Conservation (phyloP, 192 early-diverging fungal species). For the Coemansia umbellata region DNA sequence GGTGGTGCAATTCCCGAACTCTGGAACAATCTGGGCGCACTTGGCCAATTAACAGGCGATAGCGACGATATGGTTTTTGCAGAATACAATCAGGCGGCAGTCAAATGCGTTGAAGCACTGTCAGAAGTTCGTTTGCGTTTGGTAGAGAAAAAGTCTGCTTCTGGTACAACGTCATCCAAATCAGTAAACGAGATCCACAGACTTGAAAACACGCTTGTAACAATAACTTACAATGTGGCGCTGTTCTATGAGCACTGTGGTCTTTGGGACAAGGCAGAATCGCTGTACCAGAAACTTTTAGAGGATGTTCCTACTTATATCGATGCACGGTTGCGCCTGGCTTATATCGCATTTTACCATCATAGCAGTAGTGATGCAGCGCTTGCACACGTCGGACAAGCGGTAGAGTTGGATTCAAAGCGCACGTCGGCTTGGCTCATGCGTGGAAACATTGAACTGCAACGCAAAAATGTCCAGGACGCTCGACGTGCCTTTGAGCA, state of each 20-base stretch:
- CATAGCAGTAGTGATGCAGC: conserved; percentile 56
- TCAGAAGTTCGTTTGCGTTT: conserved; percentile 2
- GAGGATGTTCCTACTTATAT: conserved; percentile 64
- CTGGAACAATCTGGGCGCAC: conserved; percentile 84
- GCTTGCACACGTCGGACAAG: conserved; percentile 58
- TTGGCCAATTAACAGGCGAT: conserved; percentile 62
- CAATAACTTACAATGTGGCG: conserved; percentile 73
- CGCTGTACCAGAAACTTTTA: conserved; percentile 63
- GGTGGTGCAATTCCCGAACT: conserved; percentile 57
- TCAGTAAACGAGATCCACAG: conserved; percentile 17
- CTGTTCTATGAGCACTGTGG: conserved; percentile 63
- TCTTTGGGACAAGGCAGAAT: conserved; percentile 56
- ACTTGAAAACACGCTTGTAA: conserved; percentile 39
- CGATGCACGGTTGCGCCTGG: conserved; percentile 78
- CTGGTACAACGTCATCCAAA: background rate
- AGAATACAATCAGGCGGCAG: conserved; percentile 13
- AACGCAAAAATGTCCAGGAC: conserved; percentile 57
- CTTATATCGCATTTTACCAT: conserved; percentile 57
- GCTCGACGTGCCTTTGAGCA: conserved; percentile 74
- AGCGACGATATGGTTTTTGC: conserved; percentile 1
- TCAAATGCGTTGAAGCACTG: conserved; percentile 6
- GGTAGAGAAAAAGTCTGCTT: background rate
- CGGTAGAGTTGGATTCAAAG: conserved; percentile 60
- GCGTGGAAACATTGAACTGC: conserved; percentile 65
- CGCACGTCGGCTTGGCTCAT: conserved; percentile 64